Base-by-base conservation (phyloP, 2,329 filamentous ascomycete species). In the Hirsutella rhossiliensis region DNA sequence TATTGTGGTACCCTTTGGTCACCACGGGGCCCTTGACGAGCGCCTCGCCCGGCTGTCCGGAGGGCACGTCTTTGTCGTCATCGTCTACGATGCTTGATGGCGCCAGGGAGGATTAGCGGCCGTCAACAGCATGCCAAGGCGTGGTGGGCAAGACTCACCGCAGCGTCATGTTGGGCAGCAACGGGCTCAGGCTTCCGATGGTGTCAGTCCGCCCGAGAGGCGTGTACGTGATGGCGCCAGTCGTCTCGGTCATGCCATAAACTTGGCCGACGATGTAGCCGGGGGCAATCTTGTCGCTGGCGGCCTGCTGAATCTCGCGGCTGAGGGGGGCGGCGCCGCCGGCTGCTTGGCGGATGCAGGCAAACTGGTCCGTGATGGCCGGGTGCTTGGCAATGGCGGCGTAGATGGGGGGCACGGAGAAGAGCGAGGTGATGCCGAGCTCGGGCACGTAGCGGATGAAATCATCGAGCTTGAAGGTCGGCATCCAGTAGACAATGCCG, bases 11-110 rank as follows among this genome's bases (percentile, higher is more conserved):
- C 8, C 82, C 84, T 60, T 77, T 76, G 52, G 82, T 84, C 18
- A 87, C 66, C 49, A 85, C 82, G 0, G 83, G 82, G 0, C 85
- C 84, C 43, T 78, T 77, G 38, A 87, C 69, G 67, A 80, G 79
- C 1, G 83, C 63, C 57, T 85, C 81, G 4, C 81, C 81, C 0
- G 71, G 47, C 30, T 61, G 47, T 3, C 66, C 65, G 1, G 57
- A 57, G 28, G 58, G 51, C 1, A 68, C 65, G 20, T 70, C 66
- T 3, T 54, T 55, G 11, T 53, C 63, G 0, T 63, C 53, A 1
- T 69, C 66, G 29, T 65, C 65, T 2, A 69, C 55, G 2, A 70
- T 50, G 11, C 66, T 56, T 1, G 50, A 54, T 5, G 28, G n/a
- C 38, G 4, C 23, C 20, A 12, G 15, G 11, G 20, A 5, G 19